A percentile compares a stretch with the other conserved stretches of the same genome.
These are phyloP conservation scores for Fusarium graminum DNA, from an alignment of 2,329 filamentous ascomycete species.

Conservation along the genomic window DNA sequence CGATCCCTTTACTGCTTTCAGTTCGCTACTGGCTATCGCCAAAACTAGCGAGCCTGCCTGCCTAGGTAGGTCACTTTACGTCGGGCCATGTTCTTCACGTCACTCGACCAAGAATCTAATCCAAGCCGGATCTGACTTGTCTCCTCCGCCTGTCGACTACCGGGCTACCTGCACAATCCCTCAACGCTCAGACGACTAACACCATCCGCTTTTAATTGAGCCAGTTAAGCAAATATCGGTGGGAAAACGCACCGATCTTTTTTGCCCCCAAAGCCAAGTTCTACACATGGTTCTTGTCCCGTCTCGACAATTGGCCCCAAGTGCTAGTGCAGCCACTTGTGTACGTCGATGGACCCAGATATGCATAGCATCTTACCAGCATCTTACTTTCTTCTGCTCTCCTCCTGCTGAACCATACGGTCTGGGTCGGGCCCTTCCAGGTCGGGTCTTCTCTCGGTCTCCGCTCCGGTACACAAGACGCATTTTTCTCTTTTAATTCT, in stretches of 20 bases:
- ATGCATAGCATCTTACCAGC: constrained; percentile 51
- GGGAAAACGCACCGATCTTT: constrained; percentile 30
- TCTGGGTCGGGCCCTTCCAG: constrained; percentile 38
- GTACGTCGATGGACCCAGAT: constrained; percentile 48
- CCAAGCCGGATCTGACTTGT: constrained; percentile 35
- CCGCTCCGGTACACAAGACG: constrained; percentile 39
- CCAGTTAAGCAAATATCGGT: constrained; percentile 35
- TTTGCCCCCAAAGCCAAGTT: constrained; percentile 42
- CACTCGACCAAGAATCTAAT: constrained; percentile 42
- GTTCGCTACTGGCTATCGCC: constrained; percentile 33
- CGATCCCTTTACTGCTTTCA: constrained; percentile 40
- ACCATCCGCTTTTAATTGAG: constrained; percentile 27
- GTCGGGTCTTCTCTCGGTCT: constrained; percentile 43
- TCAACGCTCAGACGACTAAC: constrained; percentile 34
- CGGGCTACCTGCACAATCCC: constrained; percentile 17
- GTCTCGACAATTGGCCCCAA: constrained; percentile 42
- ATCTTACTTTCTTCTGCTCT: constrained; percentile 37
- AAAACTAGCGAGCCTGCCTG: constrained; percentile 43
- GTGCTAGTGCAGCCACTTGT: constrained; percentile 52
- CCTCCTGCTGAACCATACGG: constrained; percentile 31
- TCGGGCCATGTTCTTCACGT: constrained; percentile 46
- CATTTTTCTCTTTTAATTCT: constrained; percentile 28
- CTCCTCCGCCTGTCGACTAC: constrained; percentile 36
- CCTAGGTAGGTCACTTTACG: constrained; percentile 29
- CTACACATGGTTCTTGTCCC: constrained; percentile 40